Conservation (phyloP, 2,329 filamentous ascomycete genomes). For the Aspergillus sp. region DNA sequence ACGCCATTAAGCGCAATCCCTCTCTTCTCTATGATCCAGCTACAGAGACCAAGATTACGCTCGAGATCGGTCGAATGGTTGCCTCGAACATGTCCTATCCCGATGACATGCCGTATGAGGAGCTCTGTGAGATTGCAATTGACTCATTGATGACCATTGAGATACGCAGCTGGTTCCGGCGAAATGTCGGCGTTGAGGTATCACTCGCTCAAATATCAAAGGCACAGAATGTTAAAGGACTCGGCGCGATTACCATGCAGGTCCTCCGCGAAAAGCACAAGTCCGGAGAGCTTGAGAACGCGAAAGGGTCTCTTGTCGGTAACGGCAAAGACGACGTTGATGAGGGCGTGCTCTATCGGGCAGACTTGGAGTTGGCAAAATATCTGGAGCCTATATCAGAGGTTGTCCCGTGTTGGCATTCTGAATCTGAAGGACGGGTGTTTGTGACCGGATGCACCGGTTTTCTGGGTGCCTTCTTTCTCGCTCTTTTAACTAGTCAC, state of each 20-base stretch:
- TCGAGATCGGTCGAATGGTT: conserved; percentile 16
- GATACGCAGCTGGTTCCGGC: conserved; percentile 30
- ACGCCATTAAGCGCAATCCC: conserved; percentile 9
- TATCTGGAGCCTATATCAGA: conserved; percentile 7
- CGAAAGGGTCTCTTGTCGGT: too few relatives aligned
- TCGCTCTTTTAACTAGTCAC: conserved; percentile 6
- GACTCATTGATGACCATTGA: conserved; percentile 36
- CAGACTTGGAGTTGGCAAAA: conserved; percentile 10
- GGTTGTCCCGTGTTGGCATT: conserved; percentile 8
- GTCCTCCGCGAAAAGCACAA: conserved; percentile 18
- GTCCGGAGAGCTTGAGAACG: background rate
- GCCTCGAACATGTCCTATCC: conserved; percentile 13
- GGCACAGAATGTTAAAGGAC: conserved; percentile 19
- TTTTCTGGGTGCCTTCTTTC: conserved; percentile 18
- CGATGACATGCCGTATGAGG: conserved; percentile 23
- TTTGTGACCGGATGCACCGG: conserved; percentile 21
- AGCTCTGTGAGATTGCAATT: conserved; percentile 24
- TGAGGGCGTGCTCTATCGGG: background rate
- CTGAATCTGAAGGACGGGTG: conserved; percentile 13
- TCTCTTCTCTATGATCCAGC: conserved; percentile 11
- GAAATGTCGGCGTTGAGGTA: conserved; percentile 28
- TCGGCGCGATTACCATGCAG: conserved; percentile 12
- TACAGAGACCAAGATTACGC: conserved; percentile 8
- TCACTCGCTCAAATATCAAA: conserved; percentile 59
- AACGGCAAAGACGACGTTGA: background rate